Base-by-base conservation (phyloP, 2,329 filamentous ascomycete species). In the Cladophialophora chaetospira region DNA sequence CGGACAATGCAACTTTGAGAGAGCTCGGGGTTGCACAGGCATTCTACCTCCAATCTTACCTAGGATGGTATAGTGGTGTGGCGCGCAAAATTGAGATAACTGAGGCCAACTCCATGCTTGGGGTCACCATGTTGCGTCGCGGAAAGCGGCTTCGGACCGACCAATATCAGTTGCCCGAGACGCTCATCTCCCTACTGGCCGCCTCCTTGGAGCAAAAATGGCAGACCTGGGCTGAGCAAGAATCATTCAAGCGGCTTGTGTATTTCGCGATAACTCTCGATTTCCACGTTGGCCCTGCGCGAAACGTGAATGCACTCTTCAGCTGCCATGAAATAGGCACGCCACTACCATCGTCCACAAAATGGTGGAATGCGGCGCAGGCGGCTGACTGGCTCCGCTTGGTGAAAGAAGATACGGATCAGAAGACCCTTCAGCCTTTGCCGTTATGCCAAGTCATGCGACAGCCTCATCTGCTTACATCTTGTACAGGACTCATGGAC, bases 281-380 rank as follows among this genome's bases (percentile, higher is more conserved):
- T 65, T 78, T 84, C 0, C 84, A 88, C 58, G 78, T 82, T 3
- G 88, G 87, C 1, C 85, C 89, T 73, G 82, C 84, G 1, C 77
- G 87, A 4, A 75, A 88, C 51, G 83, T 81, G 23, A 86, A 82
- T 57, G 83, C 85, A 0, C 74, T 63, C 29, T 56, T 63, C 26
- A 31, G 48, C 8, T 61, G 47, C 42, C 40, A 54, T 8, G 60
- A 63, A 19, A 19, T 63, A 5, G 25, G 8, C 4, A 35, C 43
- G 8, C 54, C 53, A 1, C 70, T 91, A 0, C 87, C 88, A 0
- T 81, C 82, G 57, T 74, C 82, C 0, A 77, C 80, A 53, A 77
- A 81, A 28, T 31, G 90, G 2, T 91, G 88, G 88, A 78, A 83
- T 44, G 87, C 88, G 1, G 78, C 79, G 26, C 79, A 79, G 0